Evolutionary conservation across 129 eudicot genomes (phyloP).

Genomic region (Lactuca sativa): DNA sequence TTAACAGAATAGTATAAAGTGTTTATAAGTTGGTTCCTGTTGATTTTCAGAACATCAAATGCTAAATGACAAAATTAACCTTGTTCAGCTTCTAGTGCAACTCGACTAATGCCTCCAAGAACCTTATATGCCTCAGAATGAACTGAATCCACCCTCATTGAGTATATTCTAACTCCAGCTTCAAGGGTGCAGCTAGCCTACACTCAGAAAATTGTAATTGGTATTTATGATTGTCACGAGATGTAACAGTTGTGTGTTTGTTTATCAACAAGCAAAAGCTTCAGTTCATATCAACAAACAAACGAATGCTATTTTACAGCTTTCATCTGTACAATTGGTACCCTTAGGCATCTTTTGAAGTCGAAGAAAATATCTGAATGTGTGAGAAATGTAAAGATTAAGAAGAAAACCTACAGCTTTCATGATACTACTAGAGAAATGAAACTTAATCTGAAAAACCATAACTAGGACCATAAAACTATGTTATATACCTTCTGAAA

Average conservation of each 20-base stretch:
- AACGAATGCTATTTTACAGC: too few relatives aligned
- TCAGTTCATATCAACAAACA: background rate
- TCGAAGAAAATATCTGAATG: background rate
- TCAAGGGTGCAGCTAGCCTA: constrained; percentile 96
- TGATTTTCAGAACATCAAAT: background rate
- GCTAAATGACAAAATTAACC: constrained; percentile 37
- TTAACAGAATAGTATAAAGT: background rate
- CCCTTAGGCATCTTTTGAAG: background rate
- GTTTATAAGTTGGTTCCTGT: background rate
- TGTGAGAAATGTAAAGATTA: background rate
- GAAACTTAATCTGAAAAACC: background rate
- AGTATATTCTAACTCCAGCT: constrained; percentile 96
- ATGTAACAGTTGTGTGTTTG: background rate
- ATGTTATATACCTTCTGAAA: constrained; percentile 66
- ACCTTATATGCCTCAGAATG: constrained; percentile 94
- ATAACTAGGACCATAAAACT: background rate
- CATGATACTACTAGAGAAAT: background rate
- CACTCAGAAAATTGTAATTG: constrained; percentile 6
- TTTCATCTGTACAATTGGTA: background rate
- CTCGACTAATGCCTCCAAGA: constrained; percentile 87
- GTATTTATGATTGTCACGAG: constrained; percentile 7
- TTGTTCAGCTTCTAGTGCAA: constrained; percentile 58
- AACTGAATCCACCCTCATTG: constrained; percentile 93
- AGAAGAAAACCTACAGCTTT: background rate
- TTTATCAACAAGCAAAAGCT: background rate